Conservation (phyloP, 495 filamentous ascomycete species). For the Hypoxylon perforatum region DNA sequence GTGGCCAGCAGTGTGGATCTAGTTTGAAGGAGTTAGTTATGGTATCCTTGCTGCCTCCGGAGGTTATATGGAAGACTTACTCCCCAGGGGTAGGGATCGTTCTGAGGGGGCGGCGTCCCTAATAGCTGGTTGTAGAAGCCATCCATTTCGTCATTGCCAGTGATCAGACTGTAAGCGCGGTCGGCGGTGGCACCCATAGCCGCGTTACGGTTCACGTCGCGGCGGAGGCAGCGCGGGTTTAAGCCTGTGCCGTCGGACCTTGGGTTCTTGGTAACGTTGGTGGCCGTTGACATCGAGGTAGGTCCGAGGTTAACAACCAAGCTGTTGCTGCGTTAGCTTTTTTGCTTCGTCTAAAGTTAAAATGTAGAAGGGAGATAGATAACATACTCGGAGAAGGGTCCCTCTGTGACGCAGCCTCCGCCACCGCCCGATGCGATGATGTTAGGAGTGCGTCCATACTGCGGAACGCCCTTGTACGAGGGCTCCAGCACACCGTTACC, state of each 20-base stretch:
- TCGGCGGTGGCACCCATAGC: conserved; percentile 61
- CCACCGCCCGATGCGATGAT: conserved; percentile 62
- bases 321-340: conserved; percentile 32
- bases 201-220: conserved; percentile 65
- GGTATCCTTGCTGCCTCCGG: conserved; percentile 20
- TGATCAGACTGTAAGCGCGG: conserved; percentile 60
- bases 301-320: conserved; percentile 57
- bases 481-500: conserved; percentile 54
- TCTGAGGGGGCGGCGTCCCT: conserved; percentile 53
- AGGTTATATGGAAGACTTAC: conserved; percentile 34
- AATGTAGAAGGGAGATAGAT: not conserved
- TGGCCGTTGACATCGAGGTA: conserved; percentile 46
- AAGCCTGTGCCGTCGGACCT: conserved; percentile 43
- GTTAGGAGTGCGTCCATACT: conserved; percentile 42
- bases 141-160: conserved; percentile 57
- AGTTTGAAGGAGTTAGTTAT: conserved; percentile 50
- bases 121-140: conserved; percentile 64
- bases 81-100: conserved; percentile 53
- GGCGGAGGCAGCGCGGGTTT: conserved; percentile 55
- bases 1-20: conserved; percentile 71
- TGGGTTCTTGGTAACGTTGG: conserved; percentile 50
- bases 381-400: conserved; percentile 64
- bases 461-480: conserved; percentile 46
- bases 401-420: conserved; percentile 69
- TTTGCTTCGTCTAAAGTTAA: not conserved